Conservation (phyloP, 1,284 basidiomycete genomes). For the Tilletia horrida region DNA sequence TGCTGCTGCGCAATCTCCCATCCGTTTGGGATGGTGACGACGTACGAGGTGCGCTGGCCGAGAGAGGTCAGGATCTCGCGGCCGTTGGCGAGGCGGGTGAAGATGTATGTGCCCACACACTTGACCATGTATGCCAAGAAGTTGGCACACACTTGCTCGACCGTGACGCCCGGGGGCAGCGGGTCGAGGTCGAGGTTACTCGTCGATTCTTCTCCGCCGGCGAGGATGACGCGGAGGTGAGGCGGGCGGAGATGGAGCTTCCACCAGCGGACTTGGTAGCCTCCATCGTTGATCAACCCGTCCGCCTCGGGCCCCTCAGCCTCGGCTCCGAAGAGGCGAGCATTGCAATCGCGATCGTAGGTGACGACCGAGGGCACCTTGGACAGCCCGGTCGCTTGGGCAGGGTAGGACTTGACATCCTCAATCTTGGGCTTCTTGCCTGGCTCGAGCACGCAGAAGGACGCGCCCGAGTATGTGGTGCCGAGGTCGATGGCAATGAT, state of each 20-base stretch:
- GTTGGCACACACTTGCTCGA: constrained; percentile 24
- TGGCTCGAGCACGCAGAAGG: constrained; percentile 25
- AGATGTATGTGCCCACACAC: constrained; percentile 26
- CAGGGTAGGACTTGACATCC: constrained; percentile 23
- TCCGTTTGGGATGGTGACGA: constrained; percentile 23
- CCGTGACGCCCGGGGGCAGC: constrained; percentile 21
- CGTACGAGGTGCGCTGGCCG: constrained; percentile 21
- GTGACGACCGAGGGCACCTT: constrained; percentile 27
- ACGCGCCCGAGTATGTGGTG: constrained; percentile 24
- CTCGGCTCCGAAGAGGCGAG: constrained; percentile 24
- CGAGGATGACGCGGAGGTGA: constrained; percentile 23
- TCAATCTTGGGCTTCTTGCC: constrained; percentile 25
- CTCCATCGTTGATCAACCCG: constrained; percentile 21
- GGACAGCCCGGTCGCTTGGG: constrained; percentile 24
- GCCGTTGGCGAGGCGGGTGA: constrained; percentile 21
- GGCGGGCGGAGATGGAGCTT: constrained; percentile 24
- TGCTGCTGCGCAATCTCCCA: constrained; percentile 26
- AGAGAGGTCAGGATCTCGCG: constrained; percentile 19
- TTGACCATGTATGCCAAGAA: constrained; percentile 26
- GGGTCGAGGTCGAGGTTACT: constrained; percentile 22
- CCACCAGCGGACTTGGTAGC: constrained; percentile 25
- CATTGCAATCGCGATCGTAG: constrained; percentile 21
- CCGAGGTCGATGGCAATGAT: constrained; percentile 27
- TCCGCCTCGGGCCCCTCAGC: constrained; percentile 25
- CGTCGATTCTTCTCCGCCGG: constrained; percentile 19